Evolutionary conservation across 225 moss, liverwort and hornwort genomes (phyloP).

Genomic region (Sphagnum tenellum): DNA sequence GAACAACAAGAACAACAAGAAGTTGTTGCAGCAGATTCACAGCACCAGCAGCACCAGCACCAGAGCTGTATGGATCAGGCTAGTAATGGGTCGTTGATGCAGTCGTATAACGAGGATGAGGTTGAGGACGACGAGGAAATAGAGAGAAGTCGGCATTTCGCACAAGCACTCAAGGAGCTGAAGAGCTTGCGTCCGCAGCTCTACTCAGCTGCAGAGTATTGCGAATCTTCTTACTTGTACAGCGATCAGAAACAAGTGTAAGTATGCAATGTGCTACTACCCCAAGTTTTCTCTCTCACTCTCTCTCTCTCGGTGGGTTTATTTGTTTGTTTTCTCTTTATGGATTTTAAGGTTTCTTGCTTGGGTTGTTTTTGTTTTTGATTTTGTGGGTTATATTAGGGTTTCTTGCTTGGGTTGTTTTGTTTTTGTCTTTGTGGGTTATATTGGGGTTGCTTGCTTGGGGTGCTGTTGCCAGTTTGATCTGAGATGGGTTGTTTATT

Average conservation of each 20-base stretch:
- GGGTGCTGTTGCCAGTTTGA: too few relatives aligned
- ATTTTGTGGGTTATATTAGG: background rate
- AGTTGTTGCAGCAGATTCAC: too few relatives aligned
- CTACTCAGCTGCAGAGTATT: constrained; percentile 96
- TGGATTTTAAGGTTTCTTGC: background rate
- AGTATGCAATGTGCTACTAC: constrained; percentile 1
- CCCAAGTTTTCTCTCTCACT: too few relatives aligned
- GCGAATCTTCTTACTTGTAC: constrained; percentile 95
- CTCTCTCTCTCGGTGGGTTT: background rate
- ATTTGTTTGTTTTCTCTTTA: background rate
- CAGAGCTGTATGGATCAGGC: too few relatives aligned
- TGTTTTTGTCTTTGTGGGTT: too few relatives aligned
- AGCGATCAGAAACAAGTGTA: constrained; percentile 99
- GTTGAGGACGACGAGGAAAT: constrained; percentile 56
- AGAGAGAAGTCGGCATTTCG: constrained; percentile 56
- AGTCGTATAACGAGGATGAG: constrained; percentile 2
- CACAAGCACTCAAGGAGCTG: constrained; percentile 72
- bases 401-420: too few relatives aligned
- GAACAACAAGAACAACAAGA: too few relatives aligned
- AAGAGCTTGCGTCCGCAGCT: constrained; percentile 96
- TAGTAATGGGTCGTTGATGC: too few relatives aligned
- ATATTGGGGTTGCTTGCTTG: too few relatives aligned
- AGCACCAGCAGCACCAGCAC: too few relatives aligned
- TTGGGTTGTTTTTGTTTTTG: background rate
- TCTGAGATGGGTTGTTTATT: too few relatives aligned